Conservation (phyloP, 225 moss, liverwort and hornwort species). For the Takakia lepidozioides region DNA sequence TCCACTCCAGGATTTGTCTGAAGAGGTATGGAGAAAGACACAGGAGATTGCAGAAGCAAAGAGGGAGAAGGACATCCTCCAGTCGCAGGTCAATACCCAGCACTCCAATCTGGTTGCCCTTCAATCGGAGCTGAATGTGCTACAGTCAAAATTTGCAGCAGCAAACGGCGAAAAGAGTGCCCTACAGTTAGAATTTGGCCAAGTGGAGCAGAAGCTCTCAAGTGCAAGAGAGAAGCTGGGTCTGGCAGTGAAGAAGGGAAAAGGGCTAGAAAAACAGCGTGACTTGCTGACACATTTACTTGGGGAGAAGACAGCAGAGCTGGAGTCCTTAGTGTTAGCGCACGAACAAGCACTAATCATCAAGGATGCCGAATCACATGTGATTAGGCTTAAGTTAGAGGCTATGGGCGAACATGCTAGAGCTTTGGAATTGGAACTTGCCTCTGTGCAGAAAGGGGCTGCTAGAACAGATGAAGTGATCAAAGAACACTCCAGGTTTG, state of each 20-base stretch:
- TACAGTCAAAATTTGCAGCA: constrained; percentile 20
- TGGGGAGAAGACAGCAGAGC: constrained; percentile 28
- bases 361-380: constrained; percentile 42
- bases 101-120: too few species aligned
- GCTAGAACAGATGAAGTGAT: constrained; percentile 27
- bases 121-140: too few species aligned
- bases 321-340: constrained; percentile 25
- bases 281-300: constrained; percentile 54
- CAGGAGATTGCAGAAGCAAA: constrained; percentile 31
- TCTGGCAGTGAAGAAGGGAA: constrained; percentile 76
- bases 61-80: constrained; percentile 21
- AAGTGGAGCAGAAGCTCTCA: constrained; percentile 57
- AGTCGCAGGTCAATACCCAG: too few species aligned
- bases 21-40: constrained; percentile 35
- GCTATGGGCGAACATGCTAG: constrained; percentile 19
- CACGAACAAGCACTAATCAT: constrained; percentile 29
- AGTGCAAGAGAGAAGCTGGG: constrained; percentile 61
- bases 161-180: constrained; percentile 26
- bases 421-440: constrained; percentile 36
- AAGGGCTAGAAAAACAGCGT: constrained; percentile 66
- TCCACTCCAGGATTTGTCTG: constrained; percentile 22
- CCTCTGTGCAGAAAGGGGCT: constrained; percentile 18
- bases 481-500: constrained; percentile 17
- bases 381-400: constrained; percentile 13
- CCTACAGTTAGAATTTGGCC: constrained; percentile 25